Evolutionary conservation across 371 early-diverging fungal genomes (phyloP), one percentile per base, ranked within the genome.

Genomic region (Mucor sp.): DNA sequence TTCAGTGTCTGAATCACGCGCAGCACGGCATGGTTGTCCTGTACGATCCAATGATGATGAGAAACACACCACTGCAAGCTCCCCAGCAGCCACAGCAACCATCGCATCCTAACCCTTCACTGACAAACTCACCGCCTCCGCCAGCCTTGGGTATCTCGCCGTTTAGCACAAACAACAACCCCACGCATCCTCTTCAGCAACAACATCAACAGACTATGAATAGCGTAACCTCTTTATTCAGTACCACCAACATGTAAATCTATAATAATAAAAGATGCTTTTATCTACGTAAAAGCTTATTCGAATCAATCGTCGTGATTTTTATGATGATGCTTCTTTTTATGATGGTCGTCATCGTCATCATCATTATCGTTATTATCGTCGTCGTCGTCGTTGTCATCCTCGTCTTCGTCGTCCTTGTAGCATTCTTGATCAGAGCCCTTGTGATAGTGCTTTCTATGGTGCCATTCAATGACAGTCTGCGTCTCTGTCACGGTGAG

Each of bases 1-100:
- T 74, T 32, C 70, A 70, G 39, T 74, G 74, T 32, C 15, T 70
- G 17, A 63, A 70, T 58, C 71, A 70, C 59, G 58, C 65, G 1
- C 74, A 74, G n/a, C 74, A 74, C 37, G 74, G 71, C 12, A 69
- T 73, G 58, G 60, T 73, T 7, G 66, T 73, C 0, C 35, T 73
- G 44, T 73, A 73, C 59, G 68, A 73, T 23, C 68, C 59, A 25
- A 37, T 63, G 48, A 50, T 63, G n/a, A 35, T 50, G 19, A 33
- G 50, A 37, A 35, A 37, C 8, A 53, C 48, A 15, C 11, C 48
- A 23, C 7, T 14, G 5, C 35, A 21, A 32, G 32, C 28, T 30
- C 15, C 61, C 1, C 35, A 35, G 35, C 35, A 35, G 8, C 35
- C 35, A 3, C 37, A 11, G 12, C 50, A 50, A 50, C 47, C 17